A percentile compares a stretch with the other conserved stretches of the same genome.
Conservation (phyloP, 257 asterid genomes). For the Lavandula angustifolia region DNA sequence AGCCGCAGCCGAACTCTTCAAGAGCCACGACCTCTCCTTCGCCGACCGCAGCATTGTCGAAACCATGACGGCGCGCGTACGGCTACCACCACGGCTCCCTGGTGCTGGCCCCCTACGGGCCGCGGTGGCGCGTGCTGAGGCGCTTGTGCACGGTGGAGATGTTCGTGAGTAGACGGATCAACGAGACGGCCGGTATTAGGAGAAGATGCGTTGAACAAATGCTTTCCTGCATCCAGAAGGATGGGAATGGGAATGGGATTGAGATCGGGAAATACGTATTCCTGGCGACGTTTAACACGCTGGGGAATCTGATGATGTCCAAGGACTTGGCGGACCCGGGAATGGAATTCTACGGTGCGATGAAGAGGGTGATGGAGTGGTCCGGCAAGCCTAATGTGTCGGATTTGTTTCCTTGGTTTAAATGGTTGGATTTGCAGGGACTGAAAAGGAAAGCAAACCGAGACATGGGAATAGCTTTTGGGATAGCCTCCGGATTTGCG, state of each 20-base stretch:
- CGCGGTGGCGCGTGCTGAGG: conserved; percentile 47
- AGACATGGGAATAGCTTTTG: conserved; percentile 39
- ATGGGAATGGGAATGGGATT: conserved; percentile 17
- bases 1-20: conserved; percentile 49
- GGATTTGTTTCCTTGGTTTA: conserved; percentile 50
- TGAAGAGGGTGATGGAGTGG: conserved; percentile 48
- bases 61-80: conserved; percentile 41
- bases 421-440: conserved; percentile 52
- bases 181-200: conserved; percentile 37
- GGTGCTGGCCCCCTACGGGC: conserved; percentile 47
- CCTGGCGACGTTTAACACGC: conserved; percentile 50
- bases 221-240: conserved; percentile 46
- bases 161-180: conserved; percentile 42
- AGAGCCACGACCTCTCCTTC: conserved; percentile 50
- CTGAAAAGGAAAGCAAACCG: conserved; percentile 40
- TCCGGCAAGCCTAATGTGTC: conserved; percentile 42
- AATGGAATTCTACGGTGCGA: conserved; percentile 42
- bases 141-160: conserved; percentile 50
- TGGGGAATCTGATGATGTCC: conserved; percentile 57
- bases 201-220: conserved; percentile 42
- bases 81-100: conserved; percentile 42
- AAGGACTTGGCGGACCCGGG: conserved; percentile 52
- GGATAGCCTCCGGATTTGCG: conserved; percentile 41
- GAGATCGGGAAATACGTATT: conserved; percentile 42
- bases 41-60: conserved; percentile 44